These are phyloP conservation scores for Vitellaria paradoxa DNA, from an alignment of 179 eudicot genomes.

Conservation along the genomic window DNA sequence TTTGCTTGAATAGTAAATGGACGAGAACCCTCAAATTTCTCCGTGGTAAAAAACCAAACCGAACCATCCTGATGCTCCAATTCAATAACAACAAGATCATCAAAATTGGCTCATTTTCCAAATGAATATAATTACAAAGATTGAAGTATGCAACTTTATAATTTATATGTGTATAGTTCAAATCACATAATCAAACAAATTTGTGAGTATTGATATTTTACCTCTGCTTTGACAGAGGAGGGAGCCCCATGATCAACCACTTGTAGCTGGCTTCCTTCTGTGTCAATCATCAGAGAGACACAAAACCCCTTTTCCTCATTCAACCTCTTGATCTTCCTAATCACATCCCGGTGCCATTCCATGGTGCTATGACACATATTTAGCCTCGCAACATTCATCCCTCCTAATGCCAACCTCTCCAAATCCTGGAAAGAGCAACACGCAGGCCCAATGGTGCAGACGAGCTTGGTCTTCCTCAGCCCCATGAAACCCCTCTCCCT, in stretches of 20 bases:
- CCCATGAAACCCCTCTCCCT: constrained; percentile 45
- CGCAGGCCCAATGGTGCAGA: constrained; percentile 51
- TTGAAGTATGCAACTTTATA: not conserved
- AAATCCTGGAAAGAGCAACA: constrained; percentile 35
- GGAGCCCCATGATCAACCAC: constrained; percentile 48
- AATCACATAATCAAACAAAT: not conserved
- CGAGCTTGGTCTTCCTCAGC: constrained; percentile 51
- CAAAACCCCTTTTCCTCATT: constrained; percentile 49
- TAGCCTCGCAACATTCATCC: constrained; percentile 55
- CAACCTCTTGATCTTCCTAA: constrained; percentile 39
- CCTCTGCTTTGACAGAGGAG: constrained; percentile 49
- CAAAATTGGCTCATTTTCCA: constrained; percentile 2
- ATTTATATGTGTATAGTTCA: not conserved
- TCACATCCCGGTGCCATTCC: constrained; percentile 46
- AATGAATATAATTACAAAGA: not conserved
- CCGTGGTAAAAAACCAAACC: constrained; percentile 43
- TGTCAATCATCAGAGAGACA: constrained; percentile 53
- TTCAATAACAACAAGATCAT: not conserved
- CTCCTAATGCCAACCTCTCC: constrained; percentile 44
- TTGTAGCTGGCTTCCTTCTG: constrained; percentile 43
- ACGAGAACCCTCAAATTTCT: constrained; percentile 31
- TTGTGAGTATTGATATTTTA: constrained; percentile 6
- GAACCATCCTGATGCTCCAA: constrained; percentile 39
- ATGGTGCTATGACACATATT: constrained; percentile 47
- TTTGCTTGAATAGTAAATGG: constrained; percentile 45